Evolutionary conservation across 1,139 yeast genomes (phyloP).

Genomic region (Saccharomycopsis crataegensis): DNA sequence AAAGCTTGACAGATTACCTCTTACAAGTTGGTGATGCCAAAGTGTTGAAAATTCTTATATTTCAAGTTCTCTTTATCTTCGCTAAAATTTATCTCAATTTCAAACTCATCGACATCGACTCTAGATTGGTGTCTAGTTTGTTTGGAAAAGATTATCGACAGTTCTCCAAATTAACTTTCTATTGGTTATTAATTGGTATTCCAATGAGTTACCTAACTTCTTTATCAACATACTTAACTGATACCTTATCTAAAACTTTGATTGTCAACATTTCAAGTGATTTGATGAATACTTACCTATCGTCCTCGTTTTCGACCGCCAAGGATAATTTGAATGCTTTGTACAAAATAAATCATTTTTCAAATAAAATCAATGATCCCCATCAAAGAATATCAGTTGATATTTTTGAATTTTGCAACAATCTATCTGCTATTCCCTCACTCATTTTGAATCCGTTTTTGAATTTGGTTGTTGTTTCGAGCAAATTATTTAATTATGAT

Average conservation of each 20-base stretch:
- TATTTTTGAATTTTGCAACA: slow-evolving; percentile 63
- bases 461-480: slow-evolving; percentile 76
- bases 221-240: slow-evolving; percentile 63
- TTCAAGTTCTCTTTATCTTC: slow-evolving; percentile 59
- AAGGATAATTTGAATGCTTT: slow-evolving; percentile 38
- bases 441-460: slow-evolving; percentile 80
- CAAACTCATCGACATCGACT: slow-evolving; percentile 82
- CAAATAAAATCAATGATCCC: slow-evolving; percentile 62
- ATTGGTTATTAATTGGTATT: slow-evolving; percentile 81
- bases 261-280: slow-evolving; percentile 59
- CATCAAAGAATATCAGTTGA: slow-evolving; percentile 81
- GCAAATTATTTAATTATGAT: slow-evolving; percentile 66
- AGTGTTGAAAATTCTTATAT: slow-evolving; percentile 33
- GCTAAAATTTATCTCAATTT: slow-evolving; percentile 69
- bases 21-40: slow-evolving; percentile 15
- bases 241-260: slow-evolving; percentile 56
- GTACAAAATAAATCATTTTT: slow-evolving; percentile 48
- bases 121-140: slow-evolving; percentile 74
- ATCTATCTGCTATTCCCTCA: slow-evolving; percentile 74
- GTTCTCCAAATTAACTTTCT: slow-evolving; percentile 55
- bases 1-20: slow-evolving; percentile 21
- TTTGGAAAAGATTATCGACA: slow-evolving; percentile 62
- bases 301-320: slow-evolving; percentile 37
- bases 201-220: slow-evolving; percentile 85
- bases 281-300: slow-evolving; percentile 62